A percentile compares a stretch with the other conserved stretches of the same genome.
Conservation (phyloP, 805 yeast species). For the Ogataea kodamae region DNA sequence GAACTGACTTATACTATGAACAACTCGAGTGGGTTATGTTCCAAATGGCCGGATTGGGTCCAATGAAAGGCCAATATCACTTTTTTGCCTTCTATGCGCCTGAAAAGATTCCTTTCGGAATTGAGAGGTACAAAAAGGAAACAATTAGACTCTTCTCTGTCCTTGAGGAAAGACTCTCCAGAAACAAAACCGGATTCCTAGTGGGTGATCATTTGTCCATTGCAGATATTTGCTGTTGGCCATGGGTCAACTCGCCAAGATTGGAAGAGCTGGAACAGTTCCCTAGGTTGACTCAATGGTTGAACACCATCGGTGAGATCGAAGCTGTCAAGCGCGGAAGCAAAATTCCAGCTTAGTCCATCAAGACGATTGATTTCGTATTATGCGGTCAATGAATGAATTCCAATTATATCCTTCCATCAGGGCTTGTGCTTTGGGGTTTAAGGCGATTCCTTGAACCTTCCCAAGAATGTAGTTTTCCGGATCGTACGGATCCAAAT, state of each 20-base stretch:
- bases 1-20: constrained; percentile 45
- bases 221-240: constrained; percentile 52
- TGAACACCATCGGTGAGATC: constrained; percentile 30
- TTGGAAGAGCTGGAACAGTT: constrained; percentile 35
- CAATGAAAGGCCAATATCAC: constrained; percentile 59
- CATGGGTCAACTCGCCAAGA: constrained; percentile 39
- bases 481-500: constrained; percentile 30
- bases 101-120: constrained; percentile 53
- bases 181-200: constrained; percentile 49
- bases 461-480: constrained; percentile 39
- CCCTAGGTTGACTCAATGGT: constrained; percentile 42
- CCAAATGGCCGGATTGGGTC: constrained; percentile 59
- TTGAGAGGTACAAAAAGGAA: constrained; percentile 49
- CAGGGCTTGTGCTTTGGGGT: constrained; percentile 35
- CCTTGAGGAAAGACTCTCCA: constrained; percentile 45
- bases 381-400: constrained; percentile 15
- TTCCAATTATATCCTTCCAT: constrained; percentile 37
- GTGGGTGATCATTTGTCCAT: constrained; percentile 58
- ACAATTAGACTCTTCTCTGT: constrained; percentile 53
- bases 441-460: constrained; percentile 36
- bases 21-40: constrained; percentile 52
- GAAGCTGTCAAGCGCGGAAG: constrained; percentile 36
- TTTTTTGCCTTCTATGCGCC: constrained; percentile 45
- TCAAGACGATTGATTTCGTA: constrained; percentile 9
- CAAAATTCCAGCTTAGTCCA: constrained; percentile 10